Percentiles rank a stretch among this genome's conserved stretches.
phyloP scores from a whole-genome alignment of 2,329 filamentous ascomycete genomes.

The Verticillium isaacii region DNA sequence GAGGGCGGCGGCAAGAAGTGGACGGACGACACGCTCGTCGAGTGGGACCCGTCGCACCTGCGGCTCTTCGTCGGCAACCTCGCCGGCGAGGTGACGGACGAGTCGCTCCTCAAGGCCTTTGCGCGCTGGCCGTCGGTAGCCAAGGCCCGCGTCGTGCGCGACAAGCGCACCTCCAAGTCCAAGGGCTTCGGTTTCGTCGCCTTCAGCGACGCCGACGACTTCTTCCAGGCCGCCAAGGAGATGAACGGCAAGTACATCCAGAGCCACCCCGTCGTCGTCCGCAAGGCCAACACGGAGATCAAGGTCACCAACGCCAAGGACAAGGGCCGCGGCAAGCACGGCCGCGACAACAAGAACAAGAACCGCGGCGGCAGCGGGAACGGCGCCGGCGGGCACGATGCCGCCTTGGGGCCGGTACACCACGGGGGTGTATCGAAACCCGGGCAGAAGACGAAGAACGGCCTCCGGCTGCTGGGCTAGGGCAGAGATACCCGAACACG shows the following conservation, averaged over 20 bases:
- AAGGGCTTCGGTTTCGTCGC: conserved; percentile 96
- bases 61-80: conserved; percentile 96
- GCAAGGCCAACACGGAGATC: conserved; percentile 88
- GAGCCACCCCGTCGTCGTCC: conserved; percentile 84
- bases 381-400: conserved; percentile 37
- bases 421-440: conserved; percentile 55
- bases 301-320: conserved; percentile 68
- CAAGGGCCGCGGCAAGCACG: conserved; percentile 30
- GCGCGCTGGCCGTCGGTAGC: conserved; percentile 81
- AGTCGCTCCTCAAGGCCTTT: conserved; percentile 92
- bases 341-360: conserved; percentile 21
- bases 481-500: neutral
- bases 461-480: conserved; percentile 56
- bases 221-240: conserved; percentile 92
- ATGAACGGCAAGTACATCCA: conserved; percentile 99
- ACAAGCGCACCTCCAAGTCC: conserved; percentile 94
- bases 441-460: conserved; percentile 64
- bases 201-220: conserved; percentile 92
- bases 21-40: conserved; percentile 82
- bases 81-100: conserved; percentile 94
- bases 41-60: conserved; percentile 94
- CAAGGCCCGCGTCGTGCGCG: conserved; percentile 88
- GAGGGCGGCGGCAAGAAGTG: conserved; percentile 88
- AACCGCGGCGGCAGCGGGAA: conserved; percentile 18
- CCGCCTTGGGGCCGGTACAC: conserved; percentile 42